Conservation (phyloP, 129 eudicot genomes). For the Centella asiatica region DNA sequence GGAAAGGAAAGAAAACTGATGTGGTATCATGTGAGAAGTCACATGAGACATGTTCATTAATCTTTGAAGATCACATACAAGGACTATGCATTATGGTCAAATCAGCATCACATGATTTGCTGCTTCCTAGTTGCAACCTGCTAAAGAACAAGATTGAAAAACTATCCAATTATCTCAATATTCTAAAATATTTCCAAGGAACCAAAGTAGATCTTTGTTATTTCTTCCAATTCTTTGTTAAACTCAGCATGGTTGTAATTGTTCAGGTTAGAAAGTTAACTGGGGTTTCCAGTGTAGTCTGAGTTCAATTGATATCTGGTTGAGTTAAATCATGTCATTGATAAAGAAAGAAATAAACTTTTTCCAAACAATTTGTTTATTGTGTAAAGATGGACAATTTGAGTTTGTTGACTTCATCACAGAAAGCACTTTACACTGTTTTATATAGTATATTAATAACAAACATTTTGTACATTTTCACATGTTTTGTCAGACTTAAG, state of each 20-base stretch:
- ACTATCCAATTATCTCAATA: neutral
- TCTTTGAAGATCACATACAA: constrained; percentile 23
- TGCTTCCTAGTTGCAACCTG: constrained; percentile 39
- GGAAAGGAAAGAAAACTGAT: constrained; percentile 18
- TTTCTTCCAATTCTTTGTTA: neutral
- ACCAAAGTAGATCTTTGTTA: neutral
- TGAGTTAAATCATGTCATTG: neutral
- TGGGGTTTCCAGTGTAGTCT: too few relatives aligned
- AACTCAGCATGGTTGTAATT: too few relatives aligned
- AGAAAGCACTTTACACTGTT: constrained; percentile 42
- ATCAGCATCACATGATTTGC: constrained; percentile 49
- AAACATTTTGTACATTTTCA: constrained; percentile 21
- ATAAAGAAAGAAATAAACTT: constrained; percentile 8
- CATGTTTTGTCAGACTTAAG: constrained; percentile 41
- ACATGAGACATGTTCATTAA: constrained; percentile 69
- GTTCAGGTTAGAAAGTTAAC: too few relatives aligned
- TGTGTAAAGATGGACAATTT: neutral
- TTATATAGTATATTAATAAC: constrained; percentile 16
- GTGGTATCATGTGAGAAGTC: constrained; percentile 59
- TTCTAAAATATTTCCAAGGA: neutral
- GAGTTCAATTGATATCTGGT: too few relatives aligned
- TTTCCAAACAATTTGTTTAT: neutral
- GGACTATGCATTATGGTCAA: constrained; percentile 27
- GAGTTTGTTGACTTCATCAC: constrained; percentile 16
- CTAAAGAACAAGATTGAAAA: constrained; percentile 5